phyloP scores from a whole-genome alignment of 1,139 yeast genomes.

The Dujonia santamariae region DNA sequence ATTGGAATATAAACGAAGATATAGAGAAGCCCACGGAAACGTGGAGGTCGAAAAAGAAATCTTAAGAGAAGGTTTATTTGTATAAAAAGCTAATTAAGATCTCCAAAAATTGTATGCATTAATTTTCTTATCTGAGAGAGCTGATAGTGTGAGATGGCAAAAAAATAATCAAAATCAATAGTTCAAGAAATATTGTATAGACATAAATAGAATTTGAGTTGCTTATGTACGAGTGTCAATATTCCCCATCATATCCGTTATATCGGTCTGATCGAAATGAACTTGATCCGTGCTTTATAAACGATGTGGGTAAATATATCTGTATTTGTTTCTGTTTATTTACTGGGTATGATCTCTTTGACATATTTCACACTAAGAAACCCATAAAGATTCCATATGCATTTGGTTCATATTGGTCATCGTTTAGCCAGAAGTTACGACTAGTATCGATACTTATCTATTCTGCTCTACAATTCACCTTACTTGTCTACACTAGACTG shows the following conservation, averaged over 20 bases:
- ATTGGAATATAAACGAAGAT: no score
- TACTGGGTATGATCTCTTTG: not conserved
- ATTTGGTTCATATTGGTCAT: conserved; percentile 1
- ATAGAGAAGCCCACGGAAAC: no score
- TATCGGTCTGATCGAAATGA: conserved; percentile 42
- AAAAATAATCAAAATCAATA: not conserved
- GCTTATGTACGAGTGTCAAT: no score
- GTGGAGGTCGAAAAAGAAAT: no score
- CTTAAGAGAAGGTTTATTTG: no score
- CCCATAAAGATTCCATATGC: conserved; percentile 3
- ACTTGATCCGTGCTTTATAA: conserved; percentile 54
- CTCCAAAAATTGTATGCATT: no score
- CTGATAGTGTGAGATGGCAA: not conserved
- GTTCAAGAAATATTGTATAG: not conserved
- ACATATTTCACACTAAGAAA: conserved; percentile 3
- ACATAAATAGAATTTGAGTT: not conserved
- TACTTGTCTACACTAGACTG: no score
- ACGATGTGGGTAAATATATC: not conserved
- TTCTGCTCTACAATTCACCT: not conserved
- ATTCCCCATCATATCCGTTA: conserved; percentile 8
- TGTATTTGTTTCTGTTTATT: not conserved
- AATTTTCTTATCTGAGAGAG: no score
- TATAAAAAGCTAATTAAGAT: no score
- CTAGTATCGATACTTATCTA: not conserved
- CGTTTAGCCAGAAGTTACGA: not conserved